These are phyloP conservation scores for Sarocladium kiliense DNA, from an alignment of 2,329 filamentous ascomycete species.

Conservation along the genomic window DNA sequence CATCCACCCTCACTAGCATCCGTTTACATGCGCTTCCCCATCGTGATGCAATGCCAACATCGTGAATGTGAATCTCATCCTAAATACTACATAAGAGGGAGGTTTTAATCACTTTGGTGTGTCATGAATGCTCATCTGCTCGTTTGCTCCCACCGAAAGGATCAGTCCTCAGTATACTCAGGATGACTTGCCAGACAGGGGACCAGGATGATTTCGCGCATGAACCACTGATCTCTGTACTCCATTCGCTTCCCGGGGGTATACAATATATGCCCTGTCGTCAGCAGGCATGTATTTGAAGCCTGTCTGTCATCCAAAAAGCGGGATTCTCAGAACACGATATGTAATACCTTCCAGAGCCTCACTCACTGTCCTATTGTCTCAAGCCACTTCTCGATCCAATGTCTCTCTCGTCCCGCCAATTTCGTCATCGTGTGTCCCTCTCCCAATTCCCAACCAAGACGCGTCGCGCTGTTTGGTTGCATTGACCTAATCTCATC, in stretches of 20 bases:
- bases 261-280: too few species aligned
- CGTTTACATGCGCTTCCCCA: neutral
- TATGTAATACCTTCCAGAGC: too few species aligned
- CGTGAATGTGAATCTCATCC: too few species aligned
- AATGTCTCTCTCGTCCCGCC: neutral
- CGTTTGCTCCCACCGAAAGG: too few species aligned
- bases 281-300: too few species aligned
- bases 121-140: too few species aligned
- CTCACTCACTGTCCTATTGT: neutral
- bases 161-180: neutral
- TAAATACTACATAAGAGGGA: too few species aligned
- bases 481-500: conserved; percentile 7
- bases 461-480: conserved; percentile 4
- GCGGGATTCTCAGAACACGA: too few species aligned
- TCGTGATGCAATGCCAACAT: neutral
- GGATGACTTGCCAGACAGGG: neutral
- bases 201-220: neutral
- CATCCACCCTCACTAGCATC: neutral
- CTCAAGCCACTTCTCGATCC: neutral
- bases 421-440: conserved; percentile 1
- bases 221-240: neutral
- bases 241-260: neutral
- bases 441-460: neutral
- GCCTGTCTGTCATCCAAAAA: too few species aligned
- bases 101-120: too few species aligned